Conservation (phyloP, 2,329 filamentous ascomycete genomes). For the Colletotrichum australisinense region DNA sequence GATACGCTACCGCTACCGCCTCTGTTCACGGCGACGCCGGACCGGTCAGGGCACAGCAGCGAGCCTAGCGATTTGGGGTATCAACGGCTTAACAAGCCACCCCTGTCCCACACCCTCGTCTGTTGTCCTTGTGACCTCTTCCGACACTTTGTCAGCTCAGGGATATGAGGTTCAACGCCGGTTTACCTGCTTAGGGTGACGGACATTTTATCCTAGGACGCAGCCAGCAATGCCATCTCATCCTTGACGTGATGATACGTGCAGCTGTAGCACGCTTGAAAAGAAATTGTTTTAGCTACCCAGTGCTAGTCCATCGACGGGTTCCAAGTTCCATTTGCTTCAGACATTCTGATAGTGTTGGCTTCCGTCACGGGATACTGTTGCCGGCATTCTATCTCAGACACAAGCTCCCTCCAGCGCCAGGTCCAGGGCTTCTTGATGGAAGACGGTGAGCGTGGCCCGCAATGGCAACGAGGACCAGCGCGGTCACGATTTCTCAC, state of each 20-base stretch:
- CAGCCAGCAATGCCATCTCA: not conserved
- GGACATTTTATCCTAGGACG: slow-evolving; percentile 19
- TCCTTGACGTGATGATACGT: slow-evolving; percentile 13
- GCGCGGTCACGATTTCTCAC: not conserved
- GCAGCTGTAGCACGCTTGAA: slow-evolving; percentile 18
- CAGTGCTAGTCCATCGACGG: not conserved
- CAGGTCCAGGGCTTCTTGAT: slow-evolving; percentile 16
- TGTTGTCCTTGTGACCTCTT: slow-evolving; percentile 33
- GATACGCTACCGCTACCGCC: slow-evolving; percentile 3
- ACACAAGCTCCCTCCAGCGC: slow-evolving; percentile 16
- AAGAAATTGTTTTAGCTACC: slow-evolving; percentile 7
- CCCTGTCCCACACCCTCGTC: slow-evolving; percentile 25
- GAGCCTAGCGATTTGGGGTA: slow-evolving; percentile 30
- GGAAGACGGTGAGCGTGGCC: slow-evolving; percentile 29
- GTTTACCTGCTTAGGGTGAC: slow-evolving; percentile 16
- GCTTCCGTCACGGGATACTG: slow-evolving; percentile 14
- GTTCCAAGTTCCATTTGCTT: not conserved
- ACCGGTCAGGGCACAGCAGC: slow-evolving; percentile 27
- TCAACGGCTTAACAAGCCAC: slow-evolving; percentile 28
- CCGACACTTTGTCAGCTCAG: slow-evolving; percentile 25
- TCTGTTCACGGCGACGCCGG: slow-evolving; percentile 26
- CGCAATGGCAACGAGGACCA: slow-evolving; percentile 6
- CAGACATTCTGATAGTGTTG: not conserved
- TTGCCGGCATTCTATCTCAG: slow-evolving; percentile 24
- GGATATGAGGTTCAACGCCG: slow-evolving; percentile 14